phyloP scores from a whole-genome alignment of 129 eudicot genomes.

The Logfia minima region DNA sequence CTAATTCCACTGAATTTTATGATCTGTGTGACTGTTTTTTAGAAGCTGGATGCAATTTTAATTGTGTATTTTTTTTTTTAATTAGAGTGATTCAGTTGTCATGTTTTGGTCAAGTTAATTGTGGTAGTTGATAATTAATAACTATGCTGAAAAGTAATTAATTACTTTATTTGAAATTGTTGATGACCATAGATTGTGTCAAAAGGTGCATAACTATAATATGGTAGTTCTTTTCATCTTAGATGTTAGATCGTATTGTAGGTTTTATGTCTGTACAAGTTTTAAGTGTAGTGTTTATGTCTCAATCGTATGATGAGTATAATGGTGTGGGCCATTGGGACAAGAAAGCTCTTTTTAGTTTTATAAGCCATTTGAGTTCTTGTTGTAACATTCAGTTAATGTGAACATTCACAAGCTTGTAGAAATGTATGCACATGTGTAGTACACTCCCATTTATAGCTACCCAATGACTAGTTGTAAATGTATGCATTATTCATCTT shows the following conservation, averaged over 20 bases:
- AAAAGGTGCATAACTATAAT: not conserved
- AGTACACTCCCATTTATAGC: slow-evolving; percentile 21
- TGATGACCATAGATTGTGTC: not conserved
- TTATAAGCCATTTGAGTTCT: slow-evolving; percentile 20
- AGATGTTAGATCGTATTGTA: not conserved
- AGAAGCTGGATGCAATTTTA: slow-evolving; percentile 10
- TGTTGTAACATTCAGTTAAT: slow-evolving; percentile 2
- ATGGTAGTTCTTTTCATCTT: not conserved
- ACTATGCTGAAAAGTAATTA: not conserved
- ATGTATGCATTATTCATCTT: slow-evolving; percentile 9
- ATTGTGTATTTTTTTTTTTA: not conserved
- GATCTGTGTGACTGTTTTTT: slow-evolving; percentile 18
- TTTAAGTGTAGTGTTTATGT: slow-evolving; percentile 11
- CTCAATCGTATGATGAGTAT: not conserved
- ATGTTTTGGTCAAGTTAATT: not conserved
- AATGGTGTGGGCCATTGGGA: slow-evolving; percentile 2
- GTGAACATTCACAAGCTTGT: not conserved
- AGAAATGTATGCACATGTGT: slow-evolving; percentile 19
- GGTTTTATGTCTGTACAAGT: not conserved
- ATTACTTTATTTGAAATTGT: slow-evolving; percentile 9
- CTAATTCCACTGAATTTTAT: not conserved
- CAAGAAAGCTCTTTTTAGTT: slow-evolving; percentile 11
- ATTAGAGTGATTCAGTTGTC: not conserved
- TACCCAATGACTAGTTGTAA: slow-evolving; percentile 4
- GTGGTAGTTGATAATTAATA: not conserved